These are phyloP conservation scores for Ogataea hybrid DNA, from an alignment of 1,139 yeast species.

Conservation along the genomic window DNA sequence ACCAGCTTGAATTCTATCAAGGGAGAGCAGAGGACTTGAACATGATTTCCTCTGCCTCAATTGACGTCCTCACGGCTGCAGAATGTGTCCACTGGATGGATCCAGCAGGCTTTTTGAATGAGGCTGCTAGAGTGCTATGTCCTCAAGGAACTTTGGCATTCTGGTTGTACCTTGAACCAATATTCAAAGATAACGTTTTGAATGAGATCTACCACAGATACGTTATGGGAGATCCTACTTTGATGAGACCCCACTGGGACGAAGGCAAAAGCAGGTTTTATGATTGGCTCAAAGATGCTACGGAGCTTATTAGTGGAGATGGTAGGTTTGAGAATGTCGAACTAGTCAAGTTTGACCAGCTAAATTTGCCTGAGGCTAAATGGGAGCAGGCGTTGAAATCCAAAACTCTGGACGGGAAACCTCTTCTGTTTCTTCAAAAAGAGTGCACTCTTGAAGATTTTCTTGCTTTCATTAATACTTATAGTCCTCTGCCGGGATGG, in stretches of 20 bases:
- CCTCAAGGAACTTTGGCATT: conserved; percentile 44
- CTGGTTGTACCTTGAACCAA: conserved; percentile 48
- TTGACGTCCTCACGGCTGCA: conserved; percentile 46
- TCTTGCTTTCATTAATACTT: conserved; percentile 22
- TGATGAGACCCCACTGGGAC: conserved; percentile 67
- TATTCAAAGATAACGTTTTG: conserved; percentile 28
- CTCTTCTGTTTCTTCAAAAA: conserved; percentile 15
- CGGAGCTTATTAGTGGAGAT: conserved; percentile 8
- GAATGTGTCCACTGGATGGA: conserved; percentile 51
- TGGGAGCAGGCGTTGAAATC: conserved; percentile 1
- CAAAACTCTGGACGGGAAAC: conserved; percentile 3
- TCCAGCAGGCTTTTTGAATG: conserved; percentile 37
- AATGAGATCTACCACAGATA: conserved; percentile 34
- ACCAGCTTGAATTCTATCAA: conserved; percentile 21
- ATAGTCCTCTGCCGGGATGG: conserved; percentile 27
- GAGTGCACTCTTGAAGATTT: conserved; percentile 17
- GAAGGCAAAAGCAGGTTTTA: conserved; percentile 60
- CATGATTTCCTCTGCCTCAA: conserved; percentile 24
- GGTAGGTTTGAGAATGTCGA: conserved; percentile 16
- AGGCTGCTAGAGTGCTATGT: conserved; percentile 38
- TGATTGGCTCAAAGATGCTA: conserved; percentile 34
- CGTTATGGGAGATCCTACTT: conserved; percentile 37
- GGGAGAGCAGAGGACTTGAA: conserved; percentile 31
- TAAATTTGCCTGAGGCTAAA: not conserved
- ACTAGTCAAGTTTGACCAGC: conserved; percentile 16